Evolutionary conservation across 495 filamentous ascomycete genomes (phyloP), one percentile per base, ranked within the genome.

Genomic region (Penicillium manginii): DNA sequence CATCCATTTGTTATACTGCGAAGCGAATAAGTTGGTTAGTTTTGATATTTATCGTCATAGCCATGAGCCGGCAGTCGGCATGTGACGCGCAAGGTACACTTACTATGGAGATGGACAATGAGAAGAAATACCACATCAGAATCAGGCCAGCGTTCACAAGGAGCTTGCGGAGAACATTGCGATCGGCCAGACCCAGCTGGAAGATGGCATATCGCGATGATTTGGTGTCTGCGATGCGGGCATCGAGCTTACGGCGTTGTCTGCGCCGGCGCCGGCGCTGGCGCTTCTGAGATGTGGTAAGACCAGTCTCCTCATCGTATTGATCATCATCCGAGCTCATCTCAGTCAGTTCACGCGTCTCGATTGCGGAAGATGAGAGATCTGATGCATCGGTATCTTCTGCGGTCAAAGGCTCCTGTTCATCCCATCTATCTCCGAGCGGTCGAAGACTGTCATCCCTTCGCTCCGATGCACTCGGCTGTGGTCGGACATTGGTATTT

Each of bases 1-100:
- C 96, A 99, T 99, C 96, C 96, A 98, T 81, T 97, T 98, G 80
- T 99, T 99, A 77, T 99, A 99, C 91, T 96, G 63, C 22, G 31
- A 26, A 32, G 17, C 17, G 14, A 31, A 10, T 17, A 1, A 31
- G 29, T 51, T 18, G 52, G 50, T 53, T 32, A 56, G 35, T 5
- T 12, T 39, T 39, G 12, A 3, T n/a, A 9, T 12, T 10, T 1
- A 19, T 21, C 21, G 47, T 37, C 10, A 17, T 21, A 14, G 19
- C 21, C 29, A 6, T 11, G 19, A 6, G 9, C 7, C 8, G 17
- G 3, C 18, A 9, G 26, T 29, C 26, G 26, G 26, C 26, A 29
- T 29, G 26, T 45, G 35, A 39, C 4, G 35, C 45, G 19, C 19
- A 12, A 12, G 12, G 22, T 19, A 4, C 15, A 79, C 91, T 81